Conservation (phyloP, 495 filamentous ascomycete genomes). For the Lentithecium fluviatile region DNA sequence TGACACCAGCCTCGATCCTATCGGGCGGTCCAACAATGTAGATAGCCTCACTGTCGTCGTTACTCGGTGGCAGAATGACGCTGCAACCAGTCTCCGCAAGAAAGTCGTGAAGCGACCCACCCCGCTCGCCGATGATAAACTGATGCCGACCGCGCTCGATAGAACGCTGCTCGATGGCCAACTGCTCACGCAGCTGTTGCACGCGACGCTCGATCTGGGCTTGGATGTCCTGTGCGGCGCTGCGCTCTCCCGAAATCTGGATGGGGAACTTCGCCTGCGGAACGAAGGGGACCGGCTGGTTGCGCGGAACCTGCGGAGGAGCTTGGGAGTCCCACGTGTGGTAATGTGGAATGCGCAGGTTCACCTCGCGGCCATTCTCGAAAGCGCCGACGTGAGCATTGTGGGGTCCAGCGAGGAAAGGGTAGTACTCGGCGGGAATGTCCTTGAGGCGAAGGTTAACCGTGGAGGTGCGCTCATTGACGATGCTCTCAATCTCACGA, state of each 20-base stretch:
- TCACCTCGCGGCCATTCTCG: slow-evolving; percentile 68
- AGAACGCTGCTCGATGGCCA: slow-evolving; percentile 69
- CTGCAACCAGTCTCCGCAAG: slow-evolving; percentile 86
- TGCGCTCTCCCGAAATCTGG: slow-evolving; percentile 79
- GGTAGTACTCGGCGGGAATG: slow-evolving; percentile 89
- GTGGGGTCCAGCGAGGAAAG: slow-evolving; percentile 86
- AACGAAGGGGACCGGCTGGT: slow-evolving; percentile 64
- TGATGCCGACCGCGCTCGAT: slow-evolving; percentile 81
- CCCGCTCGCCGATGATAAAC: slow-evolving; percentile 83
- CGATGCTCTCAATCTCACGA: slow-evolving; percentile 78
- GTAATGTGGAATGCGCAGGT: slow-evolving; percentile 76
- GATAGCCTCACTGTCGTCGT: slow-evolving; percentile 73
- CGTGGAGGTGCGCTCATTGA: slow-evolving; percentile 77
- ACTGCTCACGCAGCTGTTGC: slow-evolving; percentile 64
- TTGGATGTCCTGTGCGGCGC: slow-evolving; percentile 74
- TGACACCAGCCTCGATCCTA: slow-evolving; percentile 66
- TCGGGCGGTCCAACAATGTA: slow-evolving; percentile 79
- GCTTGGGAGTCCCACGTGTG: slow-evolving; percentile 69
- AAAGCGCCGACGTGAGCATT: slow-evolving; percentile 64
- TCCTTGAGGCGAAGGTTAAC: slow-evolving; percentile 73
- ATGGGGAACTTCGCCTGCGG: slow-evolving; percentile 70
- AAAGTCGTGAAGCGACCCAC: slow-evolving; percentile 77
- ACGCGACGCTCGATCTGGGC: slow-evolving; percentile 75
- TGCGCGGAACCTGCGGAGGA: slow-evolving; percentile 64
- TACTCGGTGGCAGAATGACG: slow-evolving; percentile 71